Base-by-base conservation (phyloP, 768 basidiomycete genomes). In the Kwoniella pini region DNA sequence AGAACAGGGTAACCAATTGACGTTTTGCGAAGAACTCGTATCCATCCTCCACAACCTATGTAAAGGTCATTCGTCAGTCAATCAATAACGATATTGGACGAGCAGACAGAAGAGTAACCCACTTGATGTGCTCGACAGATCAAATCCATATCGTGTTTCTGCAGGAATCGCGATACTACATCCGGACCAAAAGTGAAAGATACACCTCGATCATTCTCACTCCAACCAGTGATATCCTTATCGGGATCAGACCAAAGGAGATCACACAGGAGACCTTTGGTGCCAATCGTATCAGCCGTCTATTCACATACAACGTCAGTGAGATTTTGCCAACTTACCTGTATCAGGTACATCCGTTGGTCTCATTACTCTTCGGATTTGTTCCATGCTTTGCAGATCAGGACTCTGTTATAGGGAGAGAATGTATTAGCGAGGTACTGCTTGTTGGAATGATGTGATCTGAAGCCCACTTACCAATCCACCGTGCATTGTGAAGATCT, bases 401-500 rank as follows among this genome's bases (percentile, higher is more conserved):
- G 95, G 95, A 79, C 90, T 93, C 77, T 77, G 70, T 36, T 9
- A 36, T n/a, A n/a, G n/a, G n/a, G 33, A 15, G 33, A 15, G 7
- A 17, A 26, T 33, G 15, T 28, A 50, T 44, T 60, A 63, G 43
- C 33, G 15, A 15, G 15, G n/a, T n/a, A n/a, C n/a, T 36, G 33
- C 33, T 7, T 15, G 15, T 9, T 9, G 9, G 33, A 9, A 36
- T 36, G 33, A 36, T 36, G 33, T 36, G 33, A 42, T 9, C 6
- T 13, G 31, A 36, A 9, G 11, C 7, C 10, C 4, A 69, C 76
- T 65, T 49, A 79, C 76, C 69, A 97, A 83, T 51, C 95, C 95
- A 55, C 95, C 95, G 74, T 98, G 95, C 95, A 98, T 98, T 51
- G 93, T 96, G 80, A 99, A 97, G 78, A 99, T 99, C 83, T 98